Evolutionary conservation across 2,329 filamentous ascomycete genomes (phyloP).

Genomic region (Xylariaceae sp.): DNA sequence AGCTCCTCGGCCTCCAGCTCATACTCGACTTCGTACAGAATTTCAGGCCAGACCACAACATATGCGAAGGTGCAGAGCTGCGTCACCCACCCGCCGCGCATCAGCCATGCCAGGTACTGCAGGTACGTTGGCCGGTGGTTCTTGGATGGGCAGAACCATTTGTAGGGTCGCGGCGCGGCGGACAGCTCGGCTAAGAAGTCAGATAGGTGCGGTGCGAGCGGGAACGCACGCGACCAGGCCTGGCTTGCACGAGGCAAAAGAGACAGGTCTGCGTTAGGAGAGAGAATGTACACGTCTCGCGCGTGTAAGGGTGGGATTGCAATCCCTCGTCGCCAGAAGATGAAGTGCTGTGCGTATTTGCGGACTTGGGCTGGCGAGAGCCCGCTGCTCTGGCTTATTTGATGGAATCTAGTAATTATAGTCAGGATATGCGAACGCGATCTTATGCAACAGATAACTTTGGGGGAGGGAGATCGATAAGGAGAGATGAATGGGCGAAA

Average conservation of each 20-base stretch:
- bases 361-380: slow-evolving; percentile 83
- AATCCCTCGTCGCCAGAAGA: slow-evolving; percentile 93
- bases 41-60: slow-evolving; percentile 81
- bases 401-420: slow-evolving; percentile 57
- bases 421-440: not conserved
- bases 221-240: slow-evolving; percentile 79
- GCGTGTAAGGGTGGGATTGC: slow-evolving; percentile 90
- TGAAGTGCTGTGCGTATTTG: slow-evolving; percentile 87
- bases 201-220: slow-evolving; percentile 79
- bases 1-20: slow-evolving; percentile 71
- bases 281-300: slow-evolving; percentile 88
- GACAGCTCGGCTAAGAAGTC: slow-evolving; percentile 88
- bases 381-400: slow-evolving; percentile 72
- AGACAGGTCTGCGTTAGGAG: slow-evolving; percentile 82
- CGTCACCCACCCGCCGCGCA: slow-evolving; percentile 91
- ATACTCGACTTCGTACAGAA: slow-evolving; percentile 80
- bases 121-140: slow-evolving; percentile 88
- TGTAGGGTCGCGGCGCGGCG: slow-evolving; percentile 80
- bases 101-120: slow-evolving; percentile 89
- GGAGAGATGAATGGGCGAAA: not conserved
- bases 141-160: slow-evolving; percentile 82
- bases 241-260: slow-evolving; percentile 71
- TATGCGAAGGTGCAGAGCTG: slow-evolving; percentile 92
- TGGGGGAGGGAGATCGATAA: not conserved
- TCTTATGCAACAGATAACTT: not conserved